Evolutionary conservation across 2,329 filamentous ascomycete genomes (phyloP), one percentile per base, ranked within the genome.

Genomic region (Penicillium thymicola): DNA sequence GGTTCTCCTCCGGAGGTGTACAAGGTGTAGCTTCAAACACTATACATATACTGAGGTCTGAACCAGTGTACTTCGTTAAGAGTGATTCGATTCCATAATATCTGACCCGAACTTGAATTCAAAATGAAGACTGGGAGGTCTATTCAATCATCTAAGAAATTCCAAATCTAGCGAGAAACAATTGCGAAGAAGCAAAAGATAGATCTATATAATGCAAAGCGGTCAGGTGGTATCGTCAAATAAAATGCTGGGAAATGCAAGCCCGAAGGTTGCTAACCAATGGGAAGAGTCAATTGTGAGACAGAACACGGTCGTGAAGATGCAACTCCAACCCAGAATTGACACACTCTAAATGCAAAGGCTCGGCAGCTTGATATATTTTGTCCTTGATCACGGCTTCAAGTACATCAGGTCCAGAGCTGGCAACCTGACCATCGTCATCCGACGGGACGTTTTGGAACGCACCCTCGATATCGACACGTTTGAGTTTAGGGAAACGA

Each of bases 381-480:
- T 66, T 65, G 5, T 55, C 48, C 37, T 66, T 68, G 46, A 70
- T 67, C 3, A n/a, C 47, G 27, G 32, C 21, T 16, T 52, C 46
- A 7, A n/a, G 9, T 11, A 21, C n/a, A 2, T 38, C 25, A 0
- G 40, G 18, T 1, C 18, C 25, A 4, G 34, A 36, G 21, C 13
- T 28, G 7, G 27, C 34, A 27, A 18, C 18, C 11, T 59, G 57
- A 8, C 50, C 63, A 7, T 60, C 61, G 2, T 63, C 60, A 21
- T 67, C 66, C n/a, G 61, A 62, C 2, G 65, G 58, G 13, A 63
- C 62, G 4, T 67, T 62, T 18, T 65, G 67, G 48, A 71, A 71
- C 36, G 61, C 59, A 0, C 69, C 69, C 41, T 71, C 68, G 6
- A 71, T 62, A 21, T 69, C 61, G 2, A 71, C 7, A 4, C 55